A percentile compares a stretch with the other conserved stretches of the same genome.
Conservation (phyloP, 129 eudicot genomes). For the Artemisia argyi region DNA sequence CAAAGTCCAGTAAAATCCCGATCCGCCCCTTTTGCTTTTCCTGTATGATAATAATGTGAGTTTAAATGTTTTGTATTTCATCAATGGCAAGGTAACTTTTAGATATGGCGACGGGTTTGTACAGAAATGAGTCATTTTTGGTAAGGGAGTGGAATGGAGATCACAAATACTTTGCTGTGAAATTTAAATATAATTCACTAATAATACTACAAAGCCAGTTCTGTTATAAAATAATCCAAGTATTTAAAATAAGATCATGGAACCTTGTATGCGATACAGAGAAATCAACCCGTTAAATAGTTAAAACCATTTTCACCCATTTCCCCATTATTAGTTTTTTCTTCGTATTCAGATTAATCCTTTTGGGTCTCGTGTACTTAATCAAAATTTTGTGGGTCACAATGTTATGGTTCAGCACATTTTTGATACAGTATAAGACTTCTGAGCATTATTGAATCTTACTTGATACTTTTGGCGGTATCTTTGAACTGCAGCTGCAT, state of each 20-base stretch:
- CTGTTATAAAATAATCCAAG: no score
- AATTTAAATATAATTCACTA: no score
- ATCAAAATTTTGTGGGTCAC: not conserved
- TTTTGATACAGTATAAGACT: no score
- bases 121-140: not conserved
- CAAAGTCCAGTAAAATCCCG: slow-evolving; percentile 84
- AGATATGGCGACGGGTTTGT: not conserved
- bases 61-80: not conserved
- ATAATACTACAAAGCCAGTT: no score
- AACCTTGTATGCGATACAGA: no score
- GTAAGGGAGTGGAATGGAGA: not conserved
- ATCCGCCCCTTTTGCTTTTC: slow-evolving; percentile 72
- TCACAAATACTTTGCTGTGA: no score
- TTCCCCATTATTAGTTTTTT: no score
- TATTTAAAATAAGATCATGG: no score
- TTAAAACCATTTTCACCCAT: no score
- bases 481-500: slow-evolving; percentile 81
- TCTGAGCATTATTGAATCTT: not conserved
- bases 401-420: not conserved
- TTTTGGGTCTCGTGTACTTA: no score
- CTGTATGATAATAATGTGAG: slow-evolving; percentile 33
- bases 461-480: slow-evolving; percentile 79
- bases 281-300: no score
- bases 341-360: no score
- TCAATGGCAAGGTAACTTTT: not conserved